phyloP scores from a whole-genome alignment of 371 early-diverging fungal genomes.

The Amoeboradix gromovi region DNA sequence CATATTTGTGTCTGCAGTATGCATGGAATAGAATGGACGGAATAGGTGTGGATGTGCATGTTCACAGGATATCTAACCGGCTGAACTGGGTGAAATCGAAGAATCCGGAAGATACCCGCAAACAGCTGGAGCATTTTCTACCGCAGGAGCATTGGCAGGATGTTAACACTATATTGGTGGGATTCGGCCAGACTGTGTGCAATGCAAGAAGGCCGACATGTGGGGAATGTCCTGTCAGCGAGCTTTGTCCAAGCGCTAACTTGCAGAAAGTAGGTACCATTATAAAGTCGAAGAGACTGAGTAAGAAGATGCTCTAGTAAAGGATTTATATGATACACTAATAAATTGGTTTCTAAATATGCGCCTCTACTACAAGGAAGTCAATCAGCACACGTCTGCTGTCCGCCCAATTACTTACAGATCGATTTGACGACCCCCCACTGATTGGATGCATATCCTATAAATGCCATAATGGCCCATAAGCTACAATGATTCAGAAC shows the following conservation, averaged over 20 bases:
- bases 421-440: too few relatives aligned
- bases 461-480: too few relatives aligned
- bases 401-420: too few relatives aligned
- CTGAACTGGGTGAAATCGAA: slow-evolving; percentile 47
- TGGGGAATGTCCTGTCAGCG: slow-evolving; percentile 40
- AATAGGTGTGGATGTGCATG: slow-evolving; percentile 95
- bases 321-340: too few relatives aligned
- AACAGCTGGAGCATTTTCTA: slow-evolving; percentile 23
- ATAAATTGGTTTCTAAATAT: too few relatives aligned
- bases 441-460: too few relatives aligned
- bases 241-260: background rate
- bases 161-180: slow-evolving; percentile 73
- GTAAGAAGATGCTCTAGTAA: too few relatives aligned
- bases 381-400: too few relatives aligned
- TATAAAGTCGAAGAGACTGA: background rate
- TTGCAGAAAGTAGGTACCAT: background rate
- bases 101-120: slow-evolving; percentile 34
- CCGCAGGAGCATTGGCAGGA: slow-evolving; percentile 57
- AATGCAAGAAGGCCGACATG: slow-evolving; percentile 47
- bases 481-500: too few relatives aligned
- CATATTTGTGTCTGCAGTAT: slow-evolving; percentile 8
- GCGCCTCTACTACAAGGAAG: too few relatives aligned
- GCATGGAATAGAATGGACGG: slow-evolving; percentile 30
- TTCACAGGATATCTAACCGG: slow-evolving; percentile 72
- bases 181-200: slow-evolving; percentile 78